Evolutionary conservation across 306 rosid genomes (phyloP), one percentile per base, ranked within the genome.

Genomic region (Cucumis hystrix): DNA sequence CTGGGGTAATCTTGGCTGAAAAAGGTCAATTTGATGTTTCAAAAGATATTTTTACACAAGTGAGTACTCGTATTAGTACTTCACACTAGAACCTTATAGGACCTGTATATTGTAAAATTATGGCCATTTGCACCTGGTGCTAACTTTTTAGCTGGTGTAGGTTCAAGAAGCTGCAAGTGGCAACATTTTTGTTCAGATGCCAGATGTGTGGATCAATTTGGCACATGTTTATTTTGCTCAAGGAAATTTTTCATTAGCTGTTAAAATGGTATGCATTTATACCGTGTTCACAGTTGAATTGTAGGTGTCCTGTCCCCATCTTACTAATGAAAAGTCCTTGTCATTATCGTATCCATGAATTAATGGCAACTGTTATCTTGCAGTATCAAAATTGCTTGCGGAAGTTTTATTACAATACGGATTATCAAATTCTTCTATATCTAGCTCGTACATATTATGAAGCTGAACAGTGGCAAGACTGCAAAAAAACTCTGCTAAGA

Each of bases 91-190:
- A 69, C 55, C 75, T 69, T 43, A 21, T 14, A 69, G 57, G 79
- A 69, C 74, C 71, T 78, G 43, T 55, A 33, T 45, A 10, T 37
- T 74, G 54, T 80, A 74, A 51, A 78, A 45, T 86, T 76, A 64
- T 65, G 79, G 77, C 61, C 23, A 60, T 66, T 30, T 40, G 63
- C 65, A 71, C 59, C 28, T 82, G 74, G 55, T 66, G 37, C 74
- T 86, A 78, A 54, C 77, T 23, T 85, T 28, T 79, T 43, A 69
- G 57, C 77, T 78, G 62, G 83, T 80, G 52, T 60, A 96, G 99
- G 99, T 96, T 83, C 99, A 92, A 89, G 99, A 96, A 96, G 99
- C 98, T 81, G 99, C 99, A 79, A 96, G 99, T 79, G 99, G 99
- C 47, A 91, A 87, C 85, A 91, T 96, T 84, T 92, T 96, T 87